These are phyloP conservation scores for Torrubiellomyces zombiae DNA, from an alignment of 2,329 filamentous ascomycete genomes.

Conservation along the genomic window DNA sequence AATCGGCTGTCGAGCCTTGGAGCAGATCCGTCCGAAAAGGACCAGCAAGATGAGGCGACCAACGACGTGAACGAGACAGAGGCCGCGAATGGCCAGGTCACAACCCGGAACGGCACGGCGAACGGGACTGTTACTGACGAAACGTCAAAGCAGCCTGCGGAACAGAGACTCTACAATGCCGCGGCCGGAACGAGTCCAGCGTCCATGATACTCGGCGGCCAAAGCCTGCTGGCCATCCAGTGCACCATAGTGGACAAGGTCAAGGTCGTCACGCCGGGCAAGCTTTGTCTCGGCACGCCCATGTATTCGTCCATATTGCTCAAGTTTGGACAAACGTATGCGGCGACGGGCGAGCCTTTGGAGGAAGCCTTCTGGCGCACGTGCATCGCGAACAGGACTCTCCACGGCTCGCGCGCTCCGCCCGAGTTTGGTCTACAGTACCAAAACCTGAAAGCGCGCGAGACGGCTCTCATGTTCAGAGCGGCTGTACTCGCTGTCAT, in stretches of 20 bases:
- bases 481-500: not conserved
- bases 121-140: not conserved
- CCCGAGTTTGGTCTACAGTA: conserved; percentile 3
- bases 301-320: conserved; percentile 2
- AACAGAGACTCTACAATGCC: conserved; percentile 3
- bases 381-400: conserved; percentile 3
- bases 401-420: conserved; percentile 1
- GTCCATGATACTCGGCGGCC: not conserved
- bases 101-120: not conserved
- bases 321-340: conserved; percentile 3
- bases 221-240: conserved; percentile 1
- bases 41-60: not conserved
- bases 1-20: not conserved
- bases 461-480: conserved; percentile 1
- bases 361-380: conserved; percentile 5
- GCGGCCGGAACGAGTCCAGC: not conserved
- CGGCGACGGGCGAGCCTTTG: conserved; percentile 3
- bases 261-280: conserved; percentile 1
- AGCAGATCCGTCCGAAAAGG: not conserved
- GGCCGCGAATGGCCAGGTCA: not conserved
- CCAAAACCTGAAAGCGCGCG: conserved; percentile 3
- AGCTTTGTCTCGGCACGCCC: conserved; percentile 1
- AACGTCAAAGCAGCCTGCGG: too few species aligned
- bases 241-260: conserved; percentile 1
- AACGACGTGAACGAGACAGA: not conserved